These are phyloP conservation scores for Takakia lepidozioides DNA, from an alignment of 225 moss, liverwort and hornwort genomes.

Conservation along the genomic window DNA sequence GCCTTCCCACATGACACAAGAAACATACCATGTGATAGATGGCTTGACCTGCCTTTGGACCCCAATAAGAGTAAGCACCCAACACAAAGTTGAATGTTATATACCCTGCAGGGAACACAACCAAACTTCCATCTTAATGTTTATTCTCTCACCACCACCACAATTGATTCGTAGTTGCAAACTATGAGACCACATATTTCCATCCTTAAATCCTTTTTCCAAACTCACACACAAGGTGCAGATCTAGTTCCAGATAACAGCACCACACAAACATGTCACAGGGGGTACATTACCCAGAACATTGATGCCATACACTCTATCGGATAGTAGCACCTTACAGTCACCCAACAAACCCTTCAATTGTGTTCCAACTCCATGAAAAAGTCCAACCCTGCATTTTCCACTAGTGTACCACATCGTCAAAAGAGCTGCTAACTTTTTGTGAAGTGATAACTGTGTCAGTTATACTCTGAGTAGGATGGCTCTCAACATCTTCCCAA, in stretches of 20 bases:
- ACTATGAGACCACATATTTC: too few species aligned
- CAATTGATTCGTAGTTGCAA: too few species aligned
- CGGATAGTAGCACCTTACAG: slow-evolving; percentile 26
- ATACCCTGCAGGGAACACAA: slow-evolving; percentile 54
- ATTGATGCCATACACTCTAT: slow-evolving; percentile 30
- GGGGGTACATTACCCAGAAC: slow-evolving; percentile 19
- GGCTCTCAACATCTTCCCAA: too few species aligned
- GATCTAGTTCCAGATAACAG: too few species aligned
- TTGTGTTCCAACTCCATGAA: slow-evolving; percentile 5
- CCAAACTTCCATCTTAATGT: slow-evolving; percentile 15
- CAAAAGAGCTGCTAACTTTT: too few species aligned
- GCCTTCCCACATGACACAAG: not conserved
- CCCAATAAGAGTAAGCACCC: slow-evolving; percentile 96
- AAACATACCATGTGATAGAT: slow-evolving; percentile 60
- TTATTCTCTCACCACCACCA: slow-evolving; percentile 2
- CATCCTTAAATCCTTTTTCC: too few species aligned
- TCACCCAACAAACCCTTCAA: slow-evolving; percentile 25
- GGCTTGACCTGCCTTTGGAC: slow-evolving; percentile 91
- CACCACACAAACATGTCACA: too few species aligned
- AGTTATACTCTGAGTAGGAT: too few species aligned
- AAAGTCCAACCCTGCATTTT: too few species aligned
- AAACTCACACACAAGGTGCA: too few species aligned
- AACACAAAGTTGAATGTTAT: slow-evolving; percentile 82
- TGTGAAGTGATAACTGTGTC: too few species aligned
- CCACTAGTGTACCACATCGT: too few species aligned